These are phyloP conservation scores for Pythium chondricola DNA, from an alignment of 352 stramenopile genomes.

Conservation along the genomic window DNA sequence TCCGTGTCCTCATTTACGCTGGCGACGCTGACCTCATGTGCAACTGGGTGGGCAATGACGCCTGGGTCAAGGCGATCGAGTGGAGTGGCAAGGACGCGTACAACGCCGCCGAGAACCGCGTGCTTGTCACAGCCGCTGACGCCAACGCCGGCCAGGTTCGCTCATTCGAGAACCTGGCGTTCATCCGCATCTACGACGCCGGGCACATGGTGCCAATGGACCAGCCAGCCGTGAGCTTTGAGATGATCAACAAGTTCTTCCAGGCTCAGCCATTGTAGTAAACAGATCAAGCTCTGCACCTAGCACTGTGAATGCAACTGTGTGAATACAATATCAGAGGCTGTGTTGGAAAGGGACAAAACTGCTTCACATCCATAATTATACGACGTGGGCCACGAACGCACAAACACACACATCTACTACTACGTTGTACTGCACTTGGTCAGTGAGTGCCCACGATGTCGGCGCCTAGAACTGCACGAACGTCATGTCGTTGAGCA, in stretches of 20 bases:
- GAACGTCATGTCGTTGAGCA: slow-evolving; percentile 49
- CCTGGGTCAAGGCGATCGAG: slow-evolving; percentile 82
- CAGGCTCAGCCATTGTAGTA: slow-evolving; percentile 37
- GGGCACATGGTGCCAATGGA: too few species aligned
- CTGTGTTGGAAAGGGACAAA: too few species aligned
- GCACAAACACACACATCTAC: too few species aligned
- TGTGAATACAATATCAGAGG: too few species aligned
- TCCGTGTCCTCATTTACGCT: slow-evolving; percentile 87
- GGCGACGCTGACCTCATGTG: slow-evolving; percentile 93
- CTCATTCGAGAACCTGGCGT: slow-evolving; percentile 42
- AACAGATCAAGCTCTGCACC: too few species aligned
- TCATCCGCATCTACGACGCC: too few species aligned
- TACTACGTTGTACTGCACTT: too few species aligned
- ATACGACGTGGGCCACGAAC: slow-evolving; percentile 2
- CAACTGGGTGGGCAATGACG: slow-evolving; percentile 91
- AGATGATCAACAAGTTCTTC: slow-evolving; percentile 90
- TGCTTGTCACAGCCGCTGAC: slow-evolving; percentile 11
- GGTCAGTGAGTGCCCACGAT: too few species aligned
- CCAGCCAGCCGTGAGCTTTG: too few species aligned
- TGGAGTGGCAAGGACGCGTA: slow-evolving; percentile 82
- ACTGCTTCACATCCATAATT: slow-evolving; percentile 6
- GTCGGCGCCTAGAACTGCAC: slow-evolving; percentile 38
- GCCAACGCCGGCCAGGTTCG: slow-evolving; percentile 35
- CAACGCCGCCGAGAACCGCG: slow-evolving; percentile 23
- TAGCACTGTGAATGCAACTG: too few species aligned